A percentile compares a stretch with the other conserved stretches of the same genome.
Evolutionary conservation across 192 early-diverging fungal species (phyloP).

Genomic region (Entomortierella parvispora): DNA sequence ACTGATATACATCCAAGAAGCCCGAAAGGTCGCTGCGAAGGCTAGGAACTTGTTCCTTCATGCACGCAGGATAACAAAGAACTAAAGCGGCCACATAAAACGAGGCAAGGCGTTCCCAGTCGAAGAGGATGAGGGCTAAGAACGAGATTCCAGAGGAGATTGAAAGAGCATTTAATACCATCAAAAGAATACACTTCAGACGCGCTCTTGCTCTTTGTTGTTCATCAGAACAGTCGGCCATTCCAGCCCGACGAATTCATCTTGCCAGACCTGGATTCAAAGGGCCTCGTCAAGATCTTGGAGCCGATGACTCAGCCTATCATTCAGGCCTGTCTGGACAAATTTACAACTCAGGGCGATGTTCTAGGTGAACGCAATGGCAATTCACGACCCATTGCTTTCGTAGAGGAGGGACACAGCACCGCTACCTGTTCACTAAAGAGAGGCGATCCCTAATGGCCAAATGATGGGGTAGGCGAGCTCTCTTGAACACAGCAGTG

Average conservation of each 20-base stretch:
- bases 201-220: too few species aligned
- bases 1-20: too few species aligned
- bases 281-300: constrained; percentile 5
- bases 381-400: constrained; percentile 20
- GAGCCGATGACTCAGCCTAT: constrained; percentile 4
- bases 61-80: too few species aligned
- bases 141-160: too few species aligned
- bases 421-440: constrained; percentile 9
- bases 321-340: constrained; percentile 2
- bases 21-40: too few species aligned
- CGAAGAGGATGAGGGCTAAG: too few species aligned
- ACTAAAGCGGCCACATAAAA: too few species aligned
- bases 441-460: constrained; percentile 14
- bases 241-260: constrained; percentile 14
- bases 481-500: constrained; percentile 38
- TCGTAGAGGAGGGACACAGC: constrained; percentile 15
- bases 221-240: not conserved
- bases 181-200: too few species aligned
- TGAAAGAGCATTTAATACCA: too few species aligned
- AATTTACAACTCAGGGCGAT: not conserved
- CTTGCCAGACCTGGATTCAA: not conserved
- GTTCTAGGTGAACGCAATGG: constrained; percentile 6
- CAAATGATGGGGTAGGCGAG: constrained; percentile 32
- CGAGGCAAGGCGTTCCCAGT: too few species aligned
- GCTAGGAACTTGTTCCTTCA: too few species aligned